phyloP scores from a whole-genome alignment of 164 flowering plant species.

The Chloranthus sessilifolius region DNA sequence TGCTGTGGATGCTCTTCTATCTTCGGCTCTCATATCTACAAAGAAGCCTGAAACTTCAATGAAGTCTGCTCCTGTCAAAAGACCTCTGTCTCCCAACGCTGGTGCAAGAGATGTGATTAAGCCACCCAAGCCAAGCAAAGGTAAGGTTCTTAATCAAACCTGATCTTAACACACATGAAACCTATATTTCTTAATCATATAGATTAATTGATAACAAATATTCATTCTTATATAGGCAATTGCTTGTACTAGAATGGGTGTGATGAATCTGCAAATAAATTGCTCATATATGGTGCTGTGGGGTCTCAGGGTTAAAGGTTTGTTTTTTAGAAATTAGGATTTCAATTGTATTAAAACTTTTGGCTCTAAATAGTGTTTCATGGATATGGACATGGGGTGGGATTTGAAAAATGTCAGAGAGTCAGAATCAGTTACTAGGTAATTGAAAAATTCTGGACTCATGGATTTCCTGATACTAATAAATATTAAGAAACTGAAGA shows the following conservation, averaged over 20 bases:
- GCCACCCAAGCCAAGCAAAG: conserved; percentile 43
- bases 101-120: conserved; percentile 20
- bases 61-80: conserved; percentile 30
- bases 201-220: not conserved
- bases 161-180: not conserved
- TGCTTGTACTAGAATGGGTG: not conserved
- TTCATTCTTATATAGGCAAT: not conserved
- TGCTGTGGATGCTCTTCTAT: conserved; percentile 80
- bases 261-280: too few relatives aligned
- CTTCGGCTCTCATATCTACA: conserved; percentile 68
- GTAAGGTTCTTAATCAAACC: conserved; percentile 15
- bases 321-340: too few relatives aligned
- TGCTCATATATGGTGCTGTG: too few relatives aligned
- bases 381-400: too few relatives aligned
- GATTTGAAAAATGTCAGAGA: too few relatives aligned
- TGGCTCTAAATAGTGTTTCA: too few relatives aligned
- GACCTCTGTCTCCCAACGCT: conserved; percentile 30
- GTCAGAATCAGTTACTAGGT: too few relatives aligned
- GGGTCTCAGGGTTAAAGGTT: too few relatives aligned
- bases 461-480: too few relatives aligned
- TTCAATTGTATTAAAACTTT: too few relatives aligned
- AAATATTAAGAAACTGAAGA: too few relatives aligned
- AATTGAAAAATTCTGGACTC: too few relatives aligned
- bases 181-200: not conserved
- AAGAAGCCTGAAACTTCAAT: conserved; percentile 47